Percentiles rank a stretch among this genome's conserved stretches.
These are phyloP conservation scores for Ustanciosporium gigantosporum DNA, from an alignment of 1,284 basidiomycete genomes.

Conservation along the genomic window DNA sequence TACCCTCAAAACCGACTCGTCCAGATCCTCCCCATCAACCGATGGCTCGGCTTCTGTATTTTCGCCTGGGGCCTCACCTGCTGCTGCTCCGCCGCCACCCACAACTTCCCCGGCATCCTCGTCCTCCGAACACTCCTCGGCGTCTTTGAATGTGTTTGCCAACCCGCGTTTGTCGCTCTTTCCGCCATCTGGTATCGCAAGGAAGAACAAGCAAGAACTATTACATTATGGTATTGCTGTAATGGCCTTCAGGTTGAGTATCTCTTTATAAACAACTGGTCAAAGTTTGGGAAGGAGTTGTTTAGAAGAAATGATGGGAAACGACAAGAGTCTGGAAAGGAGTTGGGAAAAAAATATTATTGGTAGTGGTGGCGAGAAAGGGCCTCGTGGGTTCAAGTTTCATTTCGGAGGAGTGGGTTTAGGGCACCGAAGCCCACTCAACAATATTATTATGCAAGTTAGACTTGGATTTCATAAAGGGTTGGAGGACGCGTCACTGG, in stretches of 20 bases:
- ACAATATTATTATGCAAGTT: too few relatives aligned
- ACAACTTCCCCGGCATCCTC: constrained; percentile 45
- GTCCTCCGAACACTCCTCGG: constrained; percentile 54
- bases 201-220: constrained; percentile 35
- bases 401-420: too few relatives aligned
- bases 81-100: constrained; percentile 38
- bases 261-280: too few relatives aligned
- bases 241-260: constrained; percentile 49
- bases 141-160: constrained; percentile 46
- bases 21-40: constrained; percentile 45
- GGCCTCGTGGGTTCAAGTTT: too few relatives aligned
- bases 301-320: too few relatives aligned
- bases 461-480: too few relatives aligned
- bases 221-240: constrained; percentile 37
- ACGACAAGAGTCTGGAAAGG: too few relatives aligned
- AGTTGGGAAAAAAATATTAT: too few relatives aligned
- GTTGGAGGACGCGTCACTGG: too few relatives aligned
- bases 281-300: too few relatives aligned
- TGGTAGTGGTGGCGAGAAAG: too few relatives aligned
- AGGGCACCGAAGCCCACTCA: too few relatives aligned
- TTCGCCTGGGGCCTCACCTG: constrained; percentile 38
- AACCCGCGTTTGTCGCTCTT: constrained; percentile 47
- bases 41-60: constrained; percentile 42
- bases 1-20: constrained; percentile 39
- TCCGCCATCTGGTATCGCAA: constrained; percentile 43